Base-by-base conservation (phyloP, 2,329 filamentous ascomycete genomes). In the Beauveria scarabaeidicola region DNA sequence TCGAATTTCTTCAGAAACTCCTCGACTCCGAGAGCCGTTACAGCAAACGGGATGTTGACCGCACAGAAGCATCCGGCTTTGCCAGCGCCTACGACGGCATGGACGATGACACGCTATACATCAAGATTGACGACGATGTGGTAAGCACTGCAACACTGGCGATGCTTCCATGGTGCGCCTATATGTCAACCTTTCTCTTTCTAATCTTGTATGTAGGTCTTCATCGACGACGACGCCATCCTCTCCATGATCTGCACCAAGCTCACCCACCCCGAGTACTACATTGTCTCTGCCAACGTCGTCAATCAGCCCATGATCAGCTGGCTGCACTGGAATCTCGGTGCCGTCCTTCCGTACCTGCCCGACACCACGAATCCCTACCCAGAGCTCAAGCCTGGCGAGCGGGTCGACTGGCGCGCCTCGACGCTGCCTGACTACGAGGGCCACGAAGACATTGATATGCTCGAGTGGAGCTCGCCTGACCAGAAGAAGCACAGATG, bases 301-400 rank as follows among this genome's bases (percentile, higher is more conserved):
- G 71, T 84, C 63, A 84, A 84, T 62, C 78, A 81, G 52, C 81
- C 80, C 15, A 73, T 80, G 11, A 76, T 82, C 36, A 75, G 76
- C 52, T 77, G 78, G 70, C 72, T 84, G 19, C 82, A 85, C 64
- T 78, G 76, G 65, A 81, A 81, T 60, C 72, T 79, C 9, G 79
- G 78, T 5, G 77, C 77, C 19, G 74, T 82, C 21, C 72, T 78
- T 53, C 77, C 81, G 3, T 84, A 82, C 66, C 73, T 82, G 21
- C 80, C 81, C 3, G 81, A 82, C 52, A 63, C 70, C 15, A 66
- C 65, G 40, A 62, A 64, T 15, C 65, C 67, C 5, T 63, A 63
- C 5, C 64, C 65, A 10, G 46, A 65, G 13, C 64, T 68, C 3
- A 66, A 71, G 27, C 64, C 72, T 29, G 64, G 52, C n/a, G 53